Conservation (phyloP, 345 rosid genomes). For the Draba incana region DNA sequence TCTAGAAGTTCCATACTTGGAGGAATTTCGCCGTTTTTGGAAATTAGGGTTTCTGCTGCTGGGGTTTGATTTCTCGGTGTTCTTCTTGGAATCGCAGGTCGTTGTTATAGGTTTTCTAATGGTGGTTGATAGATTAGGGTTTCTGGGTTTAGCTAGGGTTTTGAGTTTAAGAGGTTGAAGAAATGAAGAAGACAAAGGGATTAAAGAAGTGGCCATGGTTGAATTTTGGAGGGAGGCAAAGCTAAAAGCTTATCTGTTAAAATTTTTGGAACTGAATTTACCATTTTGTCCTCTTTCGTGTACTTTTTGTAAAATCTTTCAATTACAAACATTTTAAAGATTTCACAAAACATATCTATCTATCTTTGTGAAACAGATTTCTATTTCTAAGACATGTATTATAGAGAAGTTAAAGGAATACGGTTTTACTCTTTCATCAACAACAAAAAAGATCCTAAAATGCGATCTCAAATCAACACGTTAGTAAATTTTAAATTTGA, state of each 20-base stretch:
- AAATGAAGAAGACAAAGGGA: slow-evolving; percentile 42
- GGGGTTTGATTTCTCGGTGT: slow-evolving; percentile 45
- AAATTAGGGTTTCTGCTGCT: slow-evolving; percentile 49
- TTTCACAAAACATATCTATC: no score
- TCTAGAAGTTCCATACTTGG: slow-evolving; percentile 77
- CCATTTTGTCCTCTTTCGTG: not conserved
- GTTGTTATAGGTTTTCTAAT: slow-evolving; percentile 28
- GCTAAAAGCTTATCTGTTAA: slow-evolving; percentile 33
- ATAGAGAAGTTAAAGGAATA: no score
- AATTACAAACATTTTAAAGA: no score
- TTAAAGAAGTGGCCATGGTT: slow-evolving; percentile 42
- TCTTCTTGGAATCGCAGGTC: slow-evolving; percentile 45
- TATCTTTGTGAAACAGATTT: no score
- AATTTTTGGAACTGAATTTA: not conserved
- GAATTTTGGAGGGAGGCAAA: slow-evolving; percentile 37
- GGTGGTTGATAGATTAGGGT: slow-evolving; percentile 12
- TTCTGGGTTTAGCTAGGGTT: slow-evolving; percentile 35
- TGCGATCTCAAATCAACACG: no score
- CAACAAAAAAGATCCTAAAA: no score
- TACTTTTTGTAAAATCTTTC: no score
- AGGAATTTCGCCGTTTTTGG: slow-evolving; percentile 48
- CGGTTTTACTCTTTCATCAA: no score
- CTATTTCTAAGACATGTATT: no score
- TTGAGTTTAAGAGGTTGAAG: slow-evolving; percentile 50
- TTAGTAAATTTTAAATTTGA: no score